Base-by-base conservation (phyloP, 768 basidiomycete species). In the Clitopilus passeckerianus region DNA sequence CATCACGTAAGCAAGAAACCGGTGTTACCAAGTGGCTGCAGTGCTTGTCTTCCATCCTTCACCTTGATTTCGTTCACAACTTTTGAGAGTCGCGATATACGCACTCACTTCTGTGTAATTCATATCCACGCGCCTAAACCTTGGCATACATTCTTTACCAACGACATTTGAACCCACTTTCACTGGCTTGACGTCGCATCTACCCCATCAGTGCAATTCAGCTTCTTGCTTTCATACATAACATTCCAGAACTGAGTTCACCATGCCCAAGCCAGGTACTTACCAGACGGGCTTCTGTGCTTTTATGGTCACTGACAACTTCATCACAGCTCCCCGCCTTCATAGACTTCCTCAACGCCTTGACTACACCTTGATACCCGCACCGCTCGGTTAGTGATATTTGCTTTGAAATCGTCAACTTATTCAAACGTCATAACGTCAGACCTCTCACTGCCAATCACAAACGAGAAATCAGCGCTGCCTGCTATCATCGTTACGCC, bases 401-500 rank as follows among this genome's bases (percentile, higher is more conserved):
- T 24, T 7, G 34, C 54, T 52, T 41, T 56, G 34, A 50, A 59
- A 62, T 44, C 58, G 59, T 54, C 41, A 35, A 52, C 24, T 34
- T 54, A 58, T 58, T 22, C 60, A 61, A 61, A 23, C 23, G 53
- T 35, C 54, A 30, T 53, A 59, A 63, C 54, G 34, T 66, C 56
- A 89, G 89, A 90, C 72, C 75, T 90, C 33, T 84, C 87, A 9
- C 75, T 86, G 55, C 77, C 84, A 27, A 69, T 79, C 58, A 79
- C 79, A 53, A 80, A 85, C 37, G 89, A 89, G 68, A 91, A 91
- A 71, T 86, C 88, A 0, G 75, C 85, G 0, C 73, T 91, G 2
- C 90, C 90, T 10, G 86, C 90, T 15, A 91, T 93, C 68, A 89
- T 93, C 64, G 90, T 93, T 35, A 93, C 90, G 2, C 90, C 90